phyloP scores from a whole-genome alignment of 306 rosid species.

The Medicago ruthenica region DNA sequence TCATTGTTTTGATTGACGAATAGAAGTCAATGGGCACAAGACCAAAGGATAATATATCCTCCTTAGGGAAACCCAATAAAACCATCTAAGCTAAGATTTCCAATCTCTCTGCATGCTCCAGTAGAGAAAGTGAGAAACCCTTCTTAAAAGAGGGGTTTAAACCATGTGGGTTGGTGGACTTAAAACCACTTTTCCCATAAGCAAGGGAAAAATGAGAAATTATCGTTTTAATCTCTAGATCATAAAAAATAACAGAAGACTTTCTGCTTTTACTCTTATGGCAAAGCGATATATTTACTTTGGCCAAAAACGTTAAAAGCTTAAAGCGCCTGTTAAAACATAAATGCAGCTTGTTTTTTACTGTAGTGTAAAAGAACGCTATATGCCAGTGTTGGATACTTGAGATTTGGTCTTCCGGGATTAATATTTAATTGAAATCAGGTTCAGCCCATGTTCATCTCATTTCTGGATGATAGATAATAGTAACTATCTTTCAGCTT shows the following conservation, averaged over 20 bases:
- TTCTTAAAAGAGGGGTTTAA: constrained; percentile 10
- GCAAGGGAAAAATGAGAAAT: background rate
- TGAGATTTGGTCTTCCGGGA: constrained; percentile 30
- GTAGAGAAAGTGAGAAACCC: constrained; percentile 12
- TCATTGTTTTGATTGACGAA: background rate
- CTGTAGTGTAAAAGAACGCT: constrained; percentile 16
- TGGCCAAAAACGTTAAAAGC: background rate
- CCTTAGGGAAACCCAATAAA: background rate
- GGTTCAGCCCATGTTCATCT: constrained; percentile 11
- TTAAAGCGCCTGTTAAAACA: background rate
- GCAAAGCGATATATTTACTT: constrained; percentile 6
- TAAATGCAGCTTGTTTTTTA: constrained; percentile 7
- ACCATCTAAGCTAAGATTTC: background rate
- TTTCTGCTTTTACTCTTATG: constrained; percentile 11
- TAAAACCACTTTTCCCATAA: constrained; percentile 5
- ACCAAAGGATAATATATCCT: constrained; percentile 15
- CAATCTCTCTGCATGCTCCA: constrained; percentile 10
- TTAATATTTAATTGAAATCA: constrained; percentile 20
- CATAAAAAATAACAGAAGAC: background rate
- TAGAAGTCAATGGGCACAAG: background rate
- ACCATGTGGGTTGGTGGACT: background rate
- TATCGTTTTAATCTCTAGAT: constrained; percentile 21
- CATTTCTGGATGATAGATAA: constrained; percentile 16
- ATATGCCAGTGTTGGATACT: constrained; percentile 2
- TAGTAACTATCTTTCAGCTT: constrained; percentile 9